Evolutionary conservation across 2,329 filamentous ascomycete species (phyloP).

Genomic region (Aphanocladium album): DNA sequence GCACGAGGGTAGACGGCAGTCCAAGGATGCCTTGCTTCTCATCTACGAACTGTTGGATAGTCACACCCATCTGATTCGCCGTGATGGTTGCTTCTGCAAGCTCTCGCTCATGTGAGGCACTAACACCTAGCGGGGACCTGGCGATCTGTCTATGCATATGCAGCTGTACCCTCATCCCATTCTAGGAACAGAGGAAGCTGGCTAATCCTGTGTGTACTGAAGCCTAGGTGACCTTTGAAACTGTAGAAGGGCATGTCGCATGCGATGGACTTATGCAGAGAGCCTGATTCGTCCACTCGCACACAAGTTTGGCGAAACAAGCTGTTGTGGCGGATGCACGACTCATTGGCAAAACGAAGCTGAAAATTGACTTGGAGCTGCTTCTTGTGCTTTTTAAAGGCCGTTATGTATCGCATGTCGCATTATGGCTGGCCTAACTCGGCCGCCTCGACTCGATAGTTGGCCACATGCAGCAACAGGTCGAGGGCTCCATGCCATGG

Average conservation of each 20-base stretch:
- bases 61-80: background rate
- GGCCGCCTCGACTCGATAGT: background rate
- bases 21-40: background rate
- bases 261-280: background rate
- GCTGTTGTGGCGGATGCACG: no score
- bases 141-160: background rate
- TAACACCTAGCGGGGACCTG: background rate
- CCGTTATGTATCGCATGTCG: background rate
- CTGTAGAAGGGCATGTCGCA: background rate
- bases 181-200: background rate
- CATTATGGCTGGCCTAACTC: background rate
- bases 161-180: background rate
- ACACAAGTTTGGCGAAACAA: background rate
- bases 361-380: background rate
- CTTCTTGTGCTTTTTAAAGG: background rate
- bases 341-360: no score
- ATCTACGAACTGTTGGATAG: background rate
- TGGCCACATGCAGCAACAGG: background rate
- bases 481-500: background rate
- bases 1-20: background rate
- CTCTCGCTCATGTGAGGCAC: background rate
- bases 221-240: background rate
- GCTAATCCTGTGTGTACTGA: background rate
- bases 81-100: background rate
- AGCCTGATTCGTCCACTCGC: background rate